Conservation (phyloP, 108 stramenopile species). For the Cyclotella sp. region DNA sequence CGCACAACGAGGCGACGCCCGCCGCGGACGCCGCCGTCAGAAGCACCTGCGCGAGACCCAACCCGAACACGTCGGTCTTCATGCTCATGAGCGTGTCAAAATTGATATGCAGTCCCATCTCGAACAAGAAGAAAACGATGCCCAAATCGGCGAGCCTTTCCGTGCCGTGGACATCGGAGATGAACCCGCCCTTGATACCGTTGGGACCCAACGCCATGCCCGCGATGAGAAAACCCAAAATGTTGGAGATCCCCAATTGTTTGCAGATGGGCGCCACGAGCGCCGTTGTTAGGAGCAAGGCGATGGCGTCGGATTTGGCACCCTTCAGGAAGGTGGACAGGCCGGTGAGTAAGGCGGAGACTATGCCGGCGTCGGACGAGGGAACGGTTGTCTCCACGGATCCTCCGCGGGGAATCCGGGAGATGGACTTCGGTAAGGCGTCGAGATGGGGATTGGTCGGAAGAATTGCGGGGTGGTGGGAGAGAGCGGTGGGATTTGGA, state of each 20-base stretch:
- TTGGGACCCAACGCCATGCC: slow-evolving; percentile 89
- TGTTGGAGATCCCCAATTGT: slow-evolving; percentile 80
- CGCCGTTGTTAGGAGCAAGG: slow-evolving; percentile 84
- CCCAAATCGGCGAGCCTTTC: slow-evolving; percentile 93
- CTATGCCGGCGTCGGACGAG: slow-evolving; percentile 25
- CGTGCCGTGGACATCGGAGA: slow-evolving; percentile 77
- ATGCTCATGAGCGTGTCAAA: slow-evolving; percentile 85
- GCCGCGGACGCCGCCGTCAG: slow-evolving; percentile 77
- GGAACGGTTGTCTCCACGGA: slow-evolving; percentile 26
- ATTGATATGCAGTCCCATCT: slow-evolving; percentile 95
- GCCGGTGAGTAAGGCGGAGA: slow-evolving; percentile 36
- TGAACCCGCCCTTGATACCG: slow-evolving; percentile 66
- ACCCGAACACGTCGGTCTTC: slow-evolving; percentile 90
- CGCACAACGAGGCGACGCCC: slow-evolving; percentile 54
- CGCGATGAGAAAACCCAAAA: slow-evolving; percentile 86
- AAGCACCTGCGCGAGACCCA: slow-evolving; percentile 87
- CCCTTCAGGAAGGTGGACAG: slow-evolving; percentile 71
- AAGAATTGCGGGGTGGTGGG: neutral
- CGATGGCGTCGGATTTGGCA: slow-evolving; percentile 82
- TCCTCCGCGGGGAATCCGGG: slow-evolving; percentile 38
- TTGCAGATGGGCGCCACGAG: slow-evolving; percentile 89
- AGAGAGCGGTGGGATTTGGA: slow-evolving; percentile 11
- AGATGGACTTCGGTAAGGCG: slow-evolving; percentile 1
- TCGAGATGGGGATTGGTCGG: slow-evolving; percentile 1
- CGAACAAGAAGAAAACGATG: slow-evolving; percentile 96